A percentile compares a stretch with the other conserved stretches of the same genome.
Evolutionary conservation across 768 basidiomycete genomes (phyloP).

Genomic region (Kwoniella dejecticola): DNA sequence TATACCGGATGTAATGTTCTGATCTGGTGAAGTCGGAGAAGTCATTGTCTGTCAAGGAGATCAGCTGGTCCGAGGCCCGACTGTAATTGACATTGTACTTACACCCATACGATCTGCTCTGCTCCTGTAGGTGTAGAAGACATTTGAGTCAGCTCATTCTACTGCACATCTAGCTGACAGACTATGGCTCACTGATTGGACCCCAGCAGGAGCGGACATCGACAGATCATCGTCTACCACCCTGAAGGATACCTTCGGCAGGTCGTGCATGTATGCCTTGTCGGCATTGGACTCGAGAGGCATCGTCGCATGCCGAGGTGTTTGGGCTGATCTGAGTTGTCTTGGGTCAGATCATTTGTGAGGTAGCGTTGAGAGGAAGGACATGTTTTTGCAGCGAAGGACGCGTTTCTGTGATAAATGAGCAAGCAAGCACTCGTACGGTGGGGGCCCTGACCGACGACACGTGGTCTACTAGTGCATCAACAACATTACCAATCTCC

Average conservation of each 20-base stretch:
- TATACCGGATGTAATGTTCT: conserved; percentile 86
- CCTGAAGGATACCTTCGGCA: conserved; percentile 52
- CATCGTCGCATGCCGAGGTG: conserved; percentile 23
- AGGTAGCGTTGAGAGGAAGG: no score
- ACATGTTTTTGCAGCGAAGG: no score
- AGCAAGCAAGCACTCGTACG: no score
- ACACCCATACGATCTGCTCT: conserved; percentile 49
- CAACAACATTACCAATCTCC: no score
- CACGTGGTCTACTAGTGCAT: no score
- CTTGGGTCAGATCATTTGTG: no score
- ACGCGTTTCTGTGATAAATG: no score
- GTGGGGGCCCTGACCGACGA: no score
- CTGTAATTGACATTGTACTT: neutral
- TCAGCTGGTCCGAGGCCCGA: neutral
- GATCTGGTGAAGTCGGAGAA: conserved; percentile 67
- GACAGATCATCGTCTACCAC: conserved; percentile 43
- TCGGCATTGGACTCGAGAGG: conserved; percentile 40
- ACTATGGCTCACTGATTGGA: conserved; percentile 35
- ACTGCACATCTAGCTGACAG: neutral
- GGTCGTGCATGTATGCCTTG: conserved; percentile 36
- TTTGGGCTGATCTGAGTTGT: neutral
- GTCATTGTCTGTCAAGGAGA: conserved; percentile 40
- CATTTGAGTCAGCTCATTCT: neutral
- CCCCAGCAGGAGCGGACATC: conserved; percentile 29
- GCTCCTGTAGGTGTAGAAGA: conserved; percentile 28